Base-by-base conservation (phyloP, 345 rosid genomes). In the Linum tenue region DNA sequence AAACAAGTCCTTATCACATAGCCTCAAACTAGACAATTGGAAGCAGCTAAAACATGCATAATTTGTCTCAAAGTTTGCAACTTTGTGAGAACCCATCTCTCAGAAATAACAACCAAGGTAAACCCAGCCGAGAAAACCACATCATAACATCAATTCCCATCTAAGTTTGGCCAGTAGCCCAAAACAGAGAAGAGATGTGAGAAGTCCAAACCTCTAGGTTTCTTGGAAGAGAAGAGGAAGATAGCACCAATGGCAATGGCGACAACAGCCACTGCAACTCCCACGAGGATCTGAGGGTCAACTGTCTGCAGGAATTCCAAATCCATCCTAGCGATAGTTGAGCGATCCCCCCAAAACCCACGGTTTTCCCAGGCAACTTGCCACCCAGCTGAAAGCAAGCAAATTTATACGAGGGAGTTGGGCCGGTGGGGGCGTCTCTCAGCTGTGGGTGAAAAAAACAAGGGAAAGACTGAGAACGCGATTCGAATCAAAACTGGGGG, bases 271-370 rank as follows among this genome's bases (percentile, higher is more conserved):
- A 88, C 97, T 51, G 75, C 90, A 44, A 82, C 82, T 48, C 86
- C 98, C 57, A 73, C 74, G 40, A 90, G 84, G 73, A 90, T 75
- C 82, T 92, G 89, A 67, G 70, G 78, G 67, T 92, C 92, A 60
- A 81, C 58, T 50, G 90, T 78, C 38, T 83, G 83, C 79, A 92
- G 69, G 73, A 77, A 77, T 16, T 74, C 89, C 79, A 88, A 67
- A 73, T 84, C 90, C 96, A 86, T 79, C 56, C 57, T 64, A 39
- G 40, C 55, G 12, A 2, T 43, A 43, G 14, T 12, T 48, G 53
- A 48, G 53, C 14, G 53, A 48, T 41, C 44, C 44, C 44, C 31
- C 31, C 31, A 22, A 41, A 41, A 41, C 44, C 44, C 44, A 41
- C 44, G 9, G 16, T 8, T 6, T 56, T 6, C 15, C 5, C 31